A percentile compares a stretch with the other conserved stretches of the same genome.
Evolutionary conservation across 768 basidiomycete species (phyloP).

Genomic region (Fomitopsis pulvina): DNA sequence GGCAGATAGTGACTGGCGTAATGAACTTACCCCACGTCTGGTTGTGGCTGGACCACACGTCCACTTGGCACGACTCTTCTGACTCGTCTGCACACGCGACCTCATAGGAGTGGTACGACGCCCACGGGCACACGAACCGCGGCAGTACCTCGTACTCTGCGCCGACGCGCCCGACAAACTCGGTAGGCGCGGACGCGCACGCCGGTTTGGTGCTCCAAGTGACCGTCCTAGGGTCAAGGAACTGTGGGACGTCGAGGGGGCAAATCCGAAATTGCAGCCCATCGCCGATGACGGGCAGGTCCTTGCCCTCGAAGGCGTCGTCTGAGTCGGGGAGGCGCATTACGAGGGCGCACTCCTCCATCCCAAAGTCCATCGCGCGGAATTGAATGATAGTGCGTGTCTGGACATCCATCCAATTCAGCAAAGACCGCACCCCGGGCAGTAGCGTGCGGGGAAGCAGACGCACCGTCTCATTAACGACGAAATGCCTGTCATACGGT

Average conservation of each 20-base stretch:
- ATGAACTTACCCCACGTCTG: constrained; percentile 17
- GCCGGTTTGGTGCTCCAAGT: constrained; percentile 12
- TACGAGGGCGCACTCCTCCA: constrained; percentile 21
- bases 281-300: constrained; percentile 4
- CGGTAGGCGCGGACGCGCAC: constrained; percentile 6
- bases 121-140: constrained; percentile 17
- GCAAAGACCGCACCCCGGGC: too few relatives aligned
- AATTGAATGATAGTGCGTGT: constrained; percentile 18
- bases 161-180: constrained; percentile 10
- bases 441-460: too few relatives aligned
- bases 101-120: constrained; percentile 15
- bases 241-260: constrained; percentile 9
- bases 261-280: constrained; percentile 11
- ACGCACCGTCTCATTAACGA: constrained; percentile 13
- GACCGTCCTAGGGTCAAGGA: constrained; percentile 15
- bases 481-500: constrained; percentile 16
- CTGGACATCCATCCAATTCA: too few relatives aligned
- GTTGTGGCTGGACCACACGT: constrained; percentile 22
- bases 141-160: constrained; percentile 6
- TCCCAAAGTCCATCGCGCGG: constrained; percentile 20
- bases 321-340: constrained; percentile 15
- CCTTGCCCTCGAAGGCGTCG: constrained; percentile 8
- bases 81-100: constrained; percentile 11
- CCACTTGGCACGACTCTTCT: constrained; percentile 16
- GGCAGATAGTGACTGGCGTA: neutral